Base-by-base conservation (phyloP, 176 grass and related monocot genomes). In the Phyllostachys edulis region DNA sequence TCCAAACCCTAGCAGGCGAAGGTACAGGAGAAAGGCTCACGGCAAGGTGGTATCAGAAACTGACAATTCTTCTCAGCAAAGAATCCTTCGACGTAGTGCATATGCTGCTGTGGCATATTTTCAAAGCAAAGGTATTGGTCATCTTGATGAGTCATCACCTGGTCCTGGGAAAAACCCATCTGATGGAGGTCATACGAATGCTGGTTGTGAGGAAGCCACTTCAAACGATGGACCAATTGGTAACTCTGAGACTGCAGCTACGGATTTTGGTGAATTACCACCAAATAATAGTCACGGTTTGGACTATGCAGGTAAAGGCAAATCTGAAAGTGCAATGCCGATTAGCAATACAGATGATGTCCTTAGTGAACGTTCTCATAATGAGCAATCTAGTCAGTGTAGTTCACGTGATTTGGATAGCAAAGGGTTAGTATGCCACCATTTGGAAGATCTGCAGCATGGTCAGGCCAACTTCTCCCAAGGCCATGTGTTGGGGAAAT, bases 31-130 rank as follows among this genome's bases (percentile, higher is more conserved):
- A 23, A 96, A 90, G 67, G 85, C 55, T 76, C 84, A 81, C 69
- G 80, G 63, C 52, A 99, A 96, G 84, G 68, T 89, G 63, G n/a
- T 90, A 14, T 85, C 66, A 40, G 88, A 87, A 80, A 79, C 52
- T 71, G 87, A 79, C 36, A 92, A 80, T 85, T 89, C 90, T 76
- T 94, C 93, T 74, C 93, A 96, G 86, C 85, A 90, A 92, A 92
- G 91, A 79, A 94, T 85, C 81, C 96, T 99, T 52, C 88, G 78
- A 21, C 89, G 84, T 26, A 96, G 96, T 71, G 93, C 96, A 1
- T 50, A 89, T 80, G 96, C 96, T 80, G 96, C 93, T 54, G 76
- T 89, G 47, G 80, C 91, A 60, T 96, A 92, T 85, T 96, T 94
- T 82, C 82, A 60, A 67, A 87, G 68, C 65, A 42, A 45, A 77